phyloP scores from a whole-genome alignment of 176 grass and related monocot species.

The Alopecurus myosuroides region DNA sequence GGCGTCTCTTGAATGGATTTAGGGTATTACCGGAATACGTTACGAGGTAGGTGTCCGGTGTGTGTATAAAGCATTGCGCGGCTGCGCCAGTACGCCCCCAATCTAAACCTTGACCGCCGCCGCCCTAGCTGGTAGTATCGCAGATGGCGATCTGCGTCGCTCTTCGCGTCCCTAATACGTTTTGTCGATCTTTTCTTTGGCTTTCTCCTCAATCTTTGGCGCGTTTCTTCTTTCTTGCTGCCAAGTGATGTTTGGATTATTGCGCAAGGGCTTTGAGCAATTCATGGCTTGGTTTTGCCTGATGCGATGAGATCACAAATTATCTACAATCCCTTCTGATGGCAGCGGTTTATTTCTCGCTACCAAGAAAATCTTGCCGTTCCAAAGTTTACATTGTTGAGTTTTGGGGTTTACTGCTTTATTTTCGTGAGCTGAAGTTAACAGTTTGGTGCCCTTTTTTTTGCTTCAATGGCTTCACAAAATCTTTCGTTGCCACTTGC shows the following conservation, averaged over 20 bases:
- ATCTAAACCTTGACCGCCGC: background rate
- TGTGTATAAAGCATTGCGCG: background rate
- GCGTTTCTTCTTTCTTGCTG: background rate
- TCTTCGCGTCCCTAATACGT: background rate
- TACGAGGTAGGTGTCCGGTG: background rate
- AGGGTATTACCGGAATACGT: fast-evolving
- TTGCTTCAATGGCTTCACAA: too few species aligned
- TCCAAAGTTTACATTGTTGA: background rate
- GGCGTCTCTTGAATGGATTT: background rate
- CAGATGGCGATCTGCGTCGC: background rate
- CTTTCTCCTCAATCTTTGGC: background rate
- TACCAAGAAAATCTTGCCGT: background rate
- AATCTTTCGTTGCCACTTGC: background rate
- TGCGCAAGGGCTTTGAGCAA: constrained; percentile 75
- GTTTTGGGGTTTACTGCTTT: background rate
- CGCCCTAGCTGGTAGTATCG: background rate
- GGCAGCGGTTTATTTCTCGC: background rate
- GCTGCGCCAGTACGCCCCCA: background rate
- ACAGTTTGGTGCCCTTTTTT: background rate
- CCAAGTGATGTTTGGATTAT: constrained; percentile 60
- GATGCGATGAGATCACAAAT: constrained; percentile 50
- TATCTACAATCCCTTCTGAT: constrained; percentile 39
- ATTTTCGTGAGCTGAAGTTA: background rate
- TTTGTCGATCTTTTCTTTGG: background rate
- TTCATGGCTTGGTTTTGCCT: constrained; percentile 31